Conservation (phyloP, 2,329 filamentous ascomycete genomes). For the Nigrospora oryzae region DNA sequence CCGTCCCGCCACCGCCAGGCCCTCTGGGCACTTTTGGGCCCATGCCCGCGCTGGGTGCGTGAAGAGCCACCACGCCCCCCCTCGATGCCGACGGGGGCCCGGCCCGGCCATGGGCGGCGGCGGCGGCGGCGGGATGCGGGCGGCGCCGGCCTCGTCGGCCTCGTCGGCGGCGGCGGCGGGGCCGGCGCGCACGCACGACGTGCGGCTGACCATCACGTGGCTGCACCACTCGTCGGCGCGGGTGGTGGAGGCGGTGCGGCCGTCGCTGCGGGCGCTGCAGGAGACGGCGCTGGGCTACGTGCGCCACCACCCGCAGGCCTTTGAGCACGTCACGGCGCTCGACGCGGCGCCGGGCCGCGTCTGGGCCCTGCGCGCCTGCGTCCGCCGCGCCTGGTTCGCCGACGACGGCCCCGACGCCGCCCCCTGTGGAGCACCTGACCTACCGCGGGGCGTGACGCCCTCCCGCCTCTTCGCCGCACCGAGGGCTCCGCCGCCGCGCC, state of each 20-base stretch:
- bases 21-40: neutral
- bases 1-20: neutral
- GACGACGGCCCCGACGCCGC: slow-evolving; percentile 3
- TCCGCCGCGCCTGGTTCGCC: slow-evolving; percentile 13
- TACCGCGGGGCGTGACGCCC: slow-evolving; percentile 18
- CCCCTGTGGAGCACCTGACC: slow-evolving; percentile 19
- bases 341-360: neutral
- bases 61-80: neutral
- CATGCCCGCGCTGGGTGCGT: neutral
- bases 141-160: neutral
- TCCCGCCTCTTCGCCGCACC: slow-evolving; percentile 12
- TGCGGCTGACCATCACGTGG: slow-evolving; percentile 18
- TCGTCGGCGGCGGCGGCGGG: neutral
- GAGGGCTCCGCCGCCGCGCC: too few relatives aligned
- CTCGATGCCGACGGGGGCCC: neutral
- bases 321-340: slow-evolving; percentile 5
- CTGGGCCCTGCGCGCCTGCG: slow-evolving; percentile 9
- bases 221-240: slow-evolving; percentile 14
- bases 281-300: slow-evolving; percentile 14
- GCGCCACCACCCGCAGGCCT: slow-evolving; percentile 7
- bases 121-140: neutral
- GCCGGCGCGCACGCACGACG: slow-evolving; percentile 9
- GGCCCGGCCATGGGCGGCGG: neutral
- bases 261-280: slow-evolving; percentile 16
- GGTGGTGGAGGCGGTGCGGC: slow-evolving; percentile 12